Percentiles rank a stretch among this genome's conserved stretches.
These are phyloP conservation scores for Trichoderma guizhouense DNA, from an alignment of 2,329 filamentous ascomycete species.

Conservation along the genomic window DNA sequence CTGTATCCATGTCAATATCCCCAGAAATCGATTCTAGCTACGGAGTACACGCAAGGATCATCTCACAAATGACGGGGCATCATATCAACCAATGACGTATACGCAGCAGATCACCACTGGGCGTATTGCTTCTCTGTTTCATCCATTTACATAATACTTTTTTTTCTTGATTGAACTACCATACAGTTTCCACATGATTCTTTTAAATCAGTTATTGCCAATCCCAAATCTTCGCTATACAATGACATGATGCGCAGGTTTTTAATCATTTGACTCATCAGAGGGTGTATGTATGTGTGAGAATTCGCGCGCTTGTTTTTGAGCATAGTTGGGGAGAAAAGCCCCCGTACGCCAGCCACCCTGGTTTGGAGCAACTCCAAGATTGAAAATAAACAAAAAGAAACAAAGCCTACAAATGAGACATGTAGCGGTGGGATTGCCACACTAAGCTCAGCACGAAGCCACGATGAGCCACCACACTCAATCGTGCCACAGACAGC, in stretches of 20 bases:
- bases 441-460: background rate
- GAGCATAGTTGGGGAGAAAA: background rate
- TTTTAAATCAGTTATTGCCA: conserved; percentile 1
- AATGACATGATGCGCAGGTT: conserved; percentile 21
- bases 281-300: conserved; percentile 13
- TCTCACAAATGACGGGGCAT: background rate
- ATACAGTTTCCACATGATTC: background rate
- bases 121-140: background rate
- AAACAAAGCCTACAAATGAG: background rate
- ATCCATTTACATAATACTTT: background rate
- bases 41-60: background rate
- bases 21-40: background rate
- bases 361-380: background rate
- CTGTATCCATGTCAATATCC: background rate
- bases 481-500: background rate
- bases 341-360: background rate
- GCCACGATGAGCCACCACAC: background rate
- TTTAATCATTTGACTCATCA: conserved; percentile 26
- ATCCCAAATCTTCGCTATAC: conserved; percentile 16
- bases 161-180: background rate
- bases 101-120: background rate
- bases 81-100: background rate
- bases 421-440: background rate
- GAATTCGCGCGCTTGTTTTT: background rate
- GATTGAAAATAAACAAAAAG: conserved; percentile 5